Evolutionary conservation across 1,139 yeast species (phyloP).

Genomic region (Candida tunisiensis): DNA sequence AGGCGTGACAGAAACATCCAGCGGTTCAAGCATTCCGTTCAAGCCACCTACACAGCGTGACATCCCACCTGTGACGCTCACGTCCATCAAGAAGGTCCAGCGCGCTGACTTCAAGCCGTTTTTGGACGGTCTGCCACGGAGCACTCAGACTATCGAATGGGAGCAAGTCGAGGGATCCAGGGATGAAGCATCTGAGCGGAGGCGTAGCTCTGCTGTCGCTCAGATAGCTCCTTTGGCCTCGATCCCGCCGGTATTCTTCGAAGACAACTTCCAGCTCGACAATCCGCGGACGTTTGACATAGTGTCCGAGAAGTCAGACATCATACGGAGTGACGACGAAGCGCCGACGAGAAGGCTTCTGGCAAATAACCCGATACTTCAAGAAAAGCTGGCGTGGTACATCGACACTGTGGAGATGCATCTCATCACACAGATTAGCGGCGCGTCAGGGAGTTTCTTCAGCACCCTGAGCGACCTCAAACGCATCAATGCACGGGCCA

Average conservation of each 20-base stretch:
- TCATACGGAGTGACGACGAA: conserved; percentile 4
- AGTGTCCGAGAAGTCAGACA: conserved; percentile 35
- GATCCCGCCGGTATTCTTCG: conserved; percentile 58
- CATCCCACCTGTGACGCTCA: conserved; percentile 68
- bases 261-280: conserved; percentile 58
- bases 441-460: conserved; percentile 72
- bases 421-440: conserved; percentile 66
- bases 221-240: conserved; percentile 16
- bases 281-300: conserved; percentile 72
- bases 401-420: conserved; percentile 75
- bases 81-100: conserved; percentile 36
- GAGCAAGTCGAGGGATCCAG: conserved; percentile 1
- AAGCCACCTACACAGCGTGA: conserved; percentile 63
- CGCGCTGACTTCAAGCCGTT: conserved; percentile 31
- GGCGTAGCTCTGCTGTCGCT: neutral
- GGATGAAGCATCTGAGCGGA: conserved; percentile 1
- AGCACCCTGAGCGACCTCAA: conserved; percentile 66
- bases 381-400: conserved; percentile 67
- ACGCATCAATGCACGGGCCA: conserved; percentile 41
- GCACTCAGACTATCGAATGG: conserved; percentile 1
- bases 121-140: conserved; percentile 13
- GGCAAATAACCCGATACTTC: conserved; percentile 40
- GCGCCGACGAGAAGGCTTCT: conserved; percentile 12
- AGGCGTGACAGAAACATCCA: too few relatives aligned
- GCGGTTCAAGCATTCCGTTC: conserved; percentile 31